These are phyloP conservation scores for Fusarium sarcochroum DNA, from an alignment of 2,329 filamentous ascomycete species.

Conservation along the genomic window DNA sequence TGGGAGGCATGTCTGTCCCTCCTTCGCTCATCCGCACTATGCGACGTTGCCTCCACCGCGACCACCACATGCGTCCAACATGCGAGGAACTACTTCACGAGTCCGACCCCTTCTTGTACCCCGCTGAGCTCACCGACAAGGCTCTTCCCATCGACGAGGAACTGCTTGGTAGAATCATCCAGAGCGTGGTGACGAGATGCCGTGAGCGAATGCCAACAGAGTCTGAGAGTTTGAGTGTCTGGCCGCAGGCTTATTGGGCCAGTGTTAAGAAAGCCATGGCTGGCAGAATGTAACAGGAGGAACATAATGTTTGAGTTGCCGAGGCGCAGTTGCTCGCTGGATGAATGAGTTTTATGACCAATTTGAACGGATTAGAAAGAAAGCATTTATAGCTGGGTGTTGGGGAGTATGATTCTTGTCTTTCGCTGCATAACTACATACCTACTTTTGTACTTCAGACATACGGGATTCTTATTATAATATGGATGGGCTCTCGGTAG, in stretches of 20 bases:
- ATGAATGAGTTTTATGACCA: conserved; percentile 43
- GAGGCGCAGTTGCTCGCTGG: conserved; percentile 30
- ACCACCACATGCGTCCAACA: conserved; percentile 73
- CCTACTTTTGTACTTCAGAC: conserved; percentile 40
- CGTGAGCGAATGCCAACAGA: conserved; percentile 72
- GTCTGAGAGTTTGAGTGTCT: conserved; percentile 66
- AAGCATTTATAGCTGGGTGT: conserved; percentile 51
- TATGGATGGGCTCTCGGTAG: conserved; percentile 37
- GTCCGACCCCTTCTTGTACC: conserved; percentile 75
- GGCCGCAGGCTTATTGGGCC: conserved; percentile 74
- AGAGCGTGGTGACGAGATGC: conserved; percentile 72
- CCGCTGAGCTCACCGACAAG: conserved; percentile 67
- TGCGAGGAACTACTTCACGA: conserved; percentile 72
- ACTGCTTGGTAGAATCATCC: conserved; percentile 71
- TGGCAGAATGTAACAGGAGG: conserved; percentile 47
- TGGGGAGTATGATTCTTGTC: conserved; percentile 50
- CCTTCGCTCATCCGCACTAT: conserved; percentile 72
- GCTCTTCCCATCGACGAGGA: conserved; percentile 74
- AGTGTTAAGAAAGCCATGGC: conserved; percentile 68
- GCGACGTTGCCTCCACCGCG: conserved; percentile 73
- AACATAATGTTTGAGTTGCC: conserved; percentile 31
- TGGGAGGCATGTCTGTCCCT: conserved; percentile 75
- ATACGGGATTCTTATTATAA: conserved; percentile 27
- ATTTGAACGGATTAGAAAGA: conserved; percentile 45
- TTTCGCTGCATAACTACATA: conserved; percentile 43